Evolutionary conservation across 139 green algal species (phyloP), one percentile per base, ranked within the genome.

Genomic region (Asterochloris erici): DNA sequence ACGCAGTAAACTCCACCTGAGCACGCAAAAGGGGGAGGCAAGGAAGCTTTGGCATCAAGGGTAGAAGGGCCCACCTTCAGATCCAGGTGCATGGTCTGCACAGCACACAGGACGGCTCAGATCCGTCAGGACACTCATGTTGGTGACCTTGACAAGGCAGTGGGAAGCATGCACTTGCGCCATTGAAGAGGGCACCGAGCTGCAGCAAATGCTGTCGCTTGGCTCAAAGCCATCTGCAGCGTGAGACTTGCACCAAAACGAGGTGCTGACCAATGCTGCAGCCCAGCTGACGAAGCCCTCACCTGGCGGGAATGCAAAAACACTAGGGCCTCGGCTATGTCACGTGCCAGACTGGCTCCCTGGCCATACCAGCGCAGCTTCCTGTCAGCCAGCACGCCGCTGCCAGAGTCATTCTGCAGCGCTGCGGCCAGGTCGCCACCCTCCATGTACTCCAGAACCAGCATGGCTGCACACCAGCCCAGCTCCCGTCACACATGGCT

Each of bases 401-500:
- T 84, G 80, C 79, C 70, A 27, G 70, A 38, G 47, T 76, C 68
- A 11, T 83, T 54, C 15, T 77, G 68, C 66, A 85, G 70, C 24
- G 82, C 82, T 15, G 62, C 38, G 21, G 73, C 76, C 38, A 85
- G 75, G 82, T 85, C 82, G 10, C 82, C 82, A 9, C 82, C 82
- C 64, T 85, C 76, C 82, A 85, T 85, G 66, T 79, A 85, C 82
- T 85, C 82, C 82, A 85, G 76, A 64, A 85, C 82, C 73, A 85
- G 82, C 82, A 85, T 85, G 68, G 82, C 38, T 54, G 38, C 38
- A 54, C 38, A 54, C 6, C 38, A 54, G 38, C 38, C 38, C 38
- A 54, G 38, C 38, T 54, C 38, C 38, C 2, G 38, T 54, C 38
- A 54, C 2, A 54, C 38, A 54, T 54, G 2, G 6, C 38, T 54